Percentiles rank a stretch among this genome's conserved stretches.
Conservation (phyloP, 2,329 filamentous ascomycete genomes). For the Thyridium curvatum region DNA sequence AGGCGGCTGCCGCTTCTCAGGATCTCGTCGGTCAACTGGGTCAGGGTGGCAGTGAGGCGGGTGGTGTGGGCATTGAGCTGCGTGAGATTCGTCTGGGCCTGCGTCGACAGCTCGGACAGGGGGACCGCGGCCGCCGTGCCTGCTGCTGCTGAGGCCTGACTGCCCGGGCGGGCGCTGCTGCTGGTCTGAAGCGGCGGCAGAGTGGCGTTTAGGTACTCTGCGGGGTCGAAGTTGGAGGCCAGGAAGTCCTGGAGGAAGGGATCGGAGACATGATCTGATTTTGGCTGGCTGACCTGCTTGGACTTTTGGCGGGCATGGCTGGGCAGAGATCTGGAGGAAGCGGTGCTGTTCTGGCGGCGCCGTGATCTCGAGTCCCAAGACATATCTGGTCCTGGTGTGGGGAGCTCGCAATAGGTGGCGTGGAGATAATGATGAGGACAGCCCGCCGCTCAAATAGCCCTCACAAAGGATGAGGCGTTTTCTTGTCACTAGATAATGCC, state of each 20-base stretch:
- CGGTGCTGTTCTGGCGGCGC: conserved; percentile 41
- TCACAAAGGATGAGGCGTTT: too few relatives aligned
- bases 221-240: conserved; percentile 73
- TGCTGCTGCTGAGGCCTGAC: conserved; percentile 7
- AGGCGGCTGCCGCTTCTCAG: conserved; percentile 79
- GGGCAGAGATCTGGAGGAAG: conserved; percentile 27
- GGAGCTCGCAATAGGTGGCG: too few relatives aligned
- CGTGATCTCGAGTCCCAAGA: conserved; percentile 35
- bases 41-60: conserved; percentile 72
- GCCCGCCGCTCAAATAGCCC: too few relatives aligned
- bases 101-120: conserved; percentile 70
- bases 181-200: conserved; percentile 60
- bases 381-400: conserved; percentile 16
- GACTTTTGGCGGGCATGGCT: conserved; percentile 34
- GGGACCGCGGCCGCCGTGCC: conserved; percentile 36
- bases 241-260: conserved; percentile 70
- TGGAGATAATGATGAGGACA: too few relatives aligned
- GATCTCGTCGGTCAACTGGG: conserved; percentile 91
- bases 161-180: conserved; percentile 15
- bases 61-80: conserved; percentile 86
- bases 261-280: conserved; percentile 62
- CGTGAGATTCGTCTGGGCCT: conserved; percentile 78
- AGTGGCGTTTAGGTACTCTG: conserved; percentile 75
- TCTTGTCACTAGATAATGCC: too few relatives aligned
- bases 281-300: conserved; percentile 29